phyloP scores from a whole-genome alignment of 2,329 filamentous ascomycete genomes.

The Xylaria sp. region DNA sequence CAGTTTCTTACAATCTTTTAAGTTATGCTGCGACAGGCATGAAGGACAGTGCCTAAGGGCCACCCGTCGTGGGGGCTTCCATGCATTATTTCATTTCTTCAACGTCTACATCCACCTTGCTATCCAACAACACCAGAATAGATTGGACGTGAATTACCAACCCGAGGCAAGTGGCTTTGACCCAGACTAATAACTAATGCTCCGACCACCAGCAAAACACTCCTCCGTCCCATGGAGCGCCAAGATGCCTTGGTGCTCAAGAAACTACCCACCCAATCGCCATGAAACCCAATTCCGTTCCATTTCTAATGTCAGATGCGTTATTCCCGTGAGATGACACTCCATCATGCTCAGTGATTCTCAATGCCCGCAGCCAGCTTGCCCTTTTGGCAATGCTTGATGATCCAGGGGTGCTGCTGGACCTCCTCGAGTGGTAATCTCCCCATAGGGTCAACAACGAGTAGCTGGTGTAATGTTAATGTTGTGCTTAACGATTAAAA shows the following conservation, averaged over 20 bases:
- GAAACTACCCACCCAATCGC: neutral
- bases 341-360: neutral
- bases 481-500: neutral
- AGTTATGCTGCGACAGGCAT: too few relatives aligned
- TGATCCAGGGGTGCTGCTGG: conserved; percentile 90
- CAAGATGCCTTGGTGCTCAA: neutral
- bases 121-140: too few relatives aligned
- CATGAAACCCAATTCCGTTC: neutral
- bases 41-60: too few relatives aligned
- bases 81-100: too few relatives aligned
- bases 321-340: neutral
- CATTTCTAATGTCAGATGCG: neutral
- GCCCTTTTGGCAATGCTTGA: conserved; percentile 78
- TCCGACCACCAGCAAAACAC: neutral
- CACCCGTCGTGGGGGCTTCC: too few relatives aligned
- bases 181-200: neutral
- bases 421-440: conserved; percentile 89
- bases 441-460: conserved; percentile 93
- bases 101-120: too few relatives aligned
- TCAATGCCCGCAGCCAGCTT: neutral
- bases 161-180: neutral
- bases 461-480: conserved; percentile 63
- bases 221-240: neutral
- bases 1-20: too few relatives aligned
- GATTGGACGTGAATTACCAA: too few relatives aligned